These are phyloP conservation scores for Aspergillus novoparasiticus DNA, from an alignment of 2,329 filamentous ascomycete genomes.

Conservation along the genomic window DNA sequence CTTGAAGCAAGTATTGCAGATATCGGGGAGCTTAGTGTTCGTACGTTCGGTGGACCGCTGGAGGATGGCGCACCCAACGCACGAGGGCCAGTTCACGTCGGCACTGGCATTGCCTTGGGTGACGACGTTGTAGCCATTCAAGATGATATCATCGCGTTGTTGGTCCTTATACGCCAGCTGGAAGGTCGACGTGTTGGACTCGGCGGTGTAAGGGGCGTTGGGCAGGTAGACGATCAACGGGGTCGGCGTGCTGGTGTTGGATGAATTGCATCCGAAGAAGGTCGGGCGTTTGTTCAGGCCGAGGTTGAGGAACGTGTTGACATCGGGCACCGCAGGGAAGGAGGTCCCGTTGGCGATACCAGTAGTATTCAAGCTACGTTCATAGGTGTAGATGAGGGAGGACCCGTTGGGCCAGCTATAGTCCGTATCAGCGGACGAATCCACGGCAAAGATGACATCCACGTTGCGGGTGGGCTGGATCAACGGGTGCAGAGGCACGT, in stretches of 20 bases:
- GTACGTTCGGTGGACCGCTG: conserved; percentile 74
- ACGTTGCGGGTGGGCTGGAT: conserved; percentile 72
- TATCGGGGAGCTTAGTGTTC: conserved; percentile 66
- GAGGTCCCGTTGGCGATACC: conserved; percentile 66
- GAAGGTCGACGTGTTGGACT: conserved; percentile 81
- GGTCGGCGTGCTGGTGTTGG: conserved; percentile 35
- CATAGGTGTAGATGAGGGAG: conserved; percentile 71
- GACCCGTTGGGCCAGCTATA: conserved; percentile 77
- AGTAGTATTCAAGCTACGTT: conserved; percentile 60
- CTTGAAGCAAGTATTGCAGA: conserved; percentile 75
- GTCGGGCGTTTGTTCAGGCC: conserved; percentile 73
- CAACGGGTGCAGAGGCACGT: conserved; percentile 75
- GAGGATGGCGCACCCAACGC: conserved; percentile 85
- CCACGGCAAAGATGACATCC: conserved; percentile 80
- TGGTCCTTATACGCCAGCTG: conserved; percentile 63
- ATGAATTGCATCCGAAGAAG: conserved; percentile 76
- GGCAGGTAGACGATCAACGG: conserved; percentile 81
- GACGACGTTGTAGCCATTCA: conserved; percentile 81
- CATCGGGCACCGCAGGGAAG: conserved; percentile 73
- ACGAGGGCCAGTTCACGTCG: conserved; percentile 75
- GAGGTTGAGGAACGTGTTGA: conserved; percentile 77
- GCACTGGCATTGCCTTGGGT: conserved; percentile 80
- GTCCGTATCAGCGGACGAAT: conserved; percentile 72
- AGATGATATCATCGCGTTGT: conserved; percentile 77
- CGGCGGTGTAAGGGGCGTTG: conserved; percentile 75